Conservation (phyloP, 495 filamentous ascomycete species). For the Aspergillus leporis region DNA sequence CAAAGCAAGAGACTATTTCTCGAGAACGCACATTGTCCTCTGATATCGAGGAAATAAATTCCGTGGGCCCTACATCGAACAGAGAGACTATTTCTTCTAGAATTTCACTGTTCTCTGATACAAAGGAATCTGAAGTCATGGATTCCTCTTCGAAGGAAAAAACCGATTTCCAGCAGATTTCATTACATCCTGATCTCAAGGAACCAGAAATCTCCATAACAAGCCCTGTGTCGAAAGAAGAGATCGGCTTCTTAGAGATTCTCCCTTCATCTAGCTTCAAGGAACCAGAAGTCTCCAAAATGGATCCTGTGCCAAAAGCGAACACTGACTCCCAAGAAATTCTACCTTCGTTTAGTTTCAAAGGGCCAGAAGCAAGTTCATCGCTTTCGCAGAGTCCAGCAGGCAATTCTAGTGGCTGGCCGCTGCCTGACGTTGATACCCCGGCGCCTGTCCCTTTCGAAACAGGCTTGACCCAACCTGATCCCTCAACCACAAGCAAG, state of each 20-base stretch:
- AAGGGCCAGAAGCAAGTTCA: not conserved
- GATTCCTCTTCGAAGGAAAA: not conserved
- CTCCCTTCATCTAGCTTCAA: too few species aligned
- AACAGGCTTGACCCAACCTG: constrained; percentile 2
- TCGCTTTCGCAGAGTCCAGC: constrained; percentile 5
- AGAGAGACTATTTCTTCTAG: not conserved
- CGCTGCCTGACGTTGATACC: constrained; percentile 20
- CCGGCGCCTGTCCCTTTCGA: constrained; percentile 4
- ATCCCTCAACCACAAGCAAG: constrained; percentile 8
- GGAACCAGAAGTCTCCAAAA: too few species aligned
- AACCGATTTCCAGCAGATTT: not conserved
- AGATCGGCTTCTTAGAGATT: too few species aligned
- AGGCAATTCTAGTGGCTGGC: constrained; percentile 18
- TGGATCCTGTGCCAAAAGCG: not conserved
- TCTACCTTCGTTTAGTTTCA: not conserved
- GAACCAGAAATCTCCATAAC: too few species aligned
- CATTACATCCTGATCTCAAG: not conserved
- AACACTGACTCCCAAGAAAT: not conserved
- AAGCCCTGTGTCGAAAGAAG: too few species aligned
- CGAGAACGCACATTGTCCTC: not conserved
- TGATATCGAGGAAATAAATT: not conserved
- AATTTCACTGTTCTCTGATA: not conserved
- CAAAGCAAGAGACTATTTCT: constrained; percentile 3
- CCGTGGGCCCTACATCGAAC: not conserved
- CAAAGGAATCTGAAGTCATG: not conserved